Evolutionary conservation across 768 basidiomycete species (phyloP).

Genomic region (Sporobolomyces phaffii): DNA sequence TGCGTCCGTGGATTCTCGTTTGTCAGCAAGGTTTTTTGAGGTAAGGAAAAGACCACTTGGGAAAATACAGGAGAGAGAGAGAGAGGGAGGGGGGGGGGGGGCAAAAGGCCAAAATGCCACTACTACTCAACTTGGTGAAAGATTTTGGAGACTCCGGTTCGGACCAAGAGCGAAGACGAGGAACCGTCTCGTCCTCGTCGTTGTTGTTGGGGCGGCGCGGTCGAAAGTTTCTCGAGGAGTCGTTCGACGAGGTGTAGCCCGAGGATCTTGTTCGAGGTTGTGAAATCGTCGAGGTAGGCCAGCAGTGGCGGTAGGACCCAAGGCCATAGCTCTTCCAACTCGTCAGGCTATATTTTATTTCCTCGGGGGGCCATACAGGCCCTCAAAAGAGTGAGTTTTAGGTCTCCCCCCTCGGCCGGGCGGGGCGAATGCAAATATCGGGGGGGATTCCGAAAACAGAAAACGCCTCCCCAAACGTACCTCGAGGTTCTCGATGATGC

Average conservation of each 20-base stretch:
- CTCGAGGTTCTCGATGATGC: conserved; percentile 1
- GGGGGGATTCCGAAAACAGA: too few relatives aligned
- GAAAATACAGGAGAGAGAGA: neutral
- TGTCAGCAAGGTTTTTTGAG: neutral
- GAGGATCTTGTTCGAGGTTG: conserved; percentile 6
- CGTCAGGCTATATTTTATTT: conserved; percentile 14
- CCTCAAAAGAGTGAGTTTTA: neutral
- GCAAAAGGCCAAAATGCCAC: too few relatives aligned
- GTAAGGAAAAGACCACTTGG: neutral
- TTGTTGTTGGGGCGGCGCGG: too few relatives aligned
- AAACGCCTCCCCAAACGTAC: conserved; percentile 12
- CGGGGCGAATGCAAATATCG: neutral
- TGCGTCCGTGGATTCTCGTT: too few relatives aligned
- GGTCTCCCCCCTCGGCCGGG: neutral
- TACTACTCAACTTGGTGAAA: conserved; percentile 13
- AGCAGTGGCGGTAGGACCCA: conserved; percentile 24
- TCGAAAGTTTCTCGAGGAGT: conserved; percentile 1
- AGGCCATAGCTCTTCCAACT: conserved; percentile 31
- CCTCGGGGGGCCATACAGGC: too few relatives aligned
- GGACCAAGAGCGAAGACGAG: conserved; percentile 7
- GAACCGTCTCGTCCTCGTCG: too few relatives aligned
- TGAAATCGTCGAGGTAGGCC: conserved; percentile 27
- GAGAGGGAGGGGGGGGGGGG: neutral
- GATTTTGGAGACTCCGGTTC: conserved; percentile 29
- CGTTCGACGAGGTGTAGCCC: conserved; percentile 5